Evolutionary conservation across 2,329 filamentous ascomycete genomes (phyloP), one percentile per base, ranked within the genome.

Genomic region (Sordariomycetes sp.): DNA sequence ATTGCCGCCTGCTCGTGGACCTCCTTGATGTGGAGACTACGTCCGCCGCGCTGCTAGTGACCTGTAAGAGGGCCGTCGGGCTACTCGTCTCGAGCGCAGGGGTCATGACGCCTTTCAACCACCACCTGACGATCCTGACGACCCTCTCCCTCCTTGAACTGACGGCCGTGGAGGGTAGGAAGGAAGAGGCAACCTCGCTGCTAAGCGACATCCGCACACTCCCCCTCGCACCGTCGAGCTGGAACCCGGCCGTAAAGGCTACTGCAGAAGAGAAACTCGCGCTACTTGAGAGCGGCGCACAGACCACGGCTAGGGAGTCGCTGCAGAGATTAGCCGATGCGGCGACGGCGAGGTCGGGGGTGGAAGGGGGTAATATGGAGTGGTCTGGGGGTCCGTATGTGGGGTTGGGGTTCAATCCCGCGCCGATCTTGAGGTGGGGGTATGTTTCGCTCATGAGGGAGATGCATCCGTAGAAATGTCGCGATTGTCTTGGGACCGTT

Each of bases 91-190:
- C 72, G 34, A 79, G 80, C 48, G 67, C 76, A 3, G 76, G 78
- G 53, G 69, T 84, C 8, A 71, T 80, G 52, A 84, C 77, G 56
- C 85, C 86, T 0, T 70, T 89, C 52, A 82, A 82, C 57, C 82
- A 88, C 64, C 84, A 89, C 64, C 85, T 86, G 61, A 77, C 78
- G 57, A 77, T 76, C 13, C 72, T 89, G 10, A 75, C 78, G 1
- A 73, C 79, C 12, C 72, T 87, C 64, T 78, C 79, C n/a, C 71
- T 90, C 3, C 69, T 81, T 53, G 80, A 85, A 61, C 72, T 89
- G 36, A 70, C 71, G 35, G 80, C 78, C 62, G 69, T 78, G 10
- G 76, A 81, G 10, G 73, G 71, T 60, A 81, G 78, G 2, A 76
- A 75, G 52, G 78, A 81, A 5, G 81, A 84, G 61, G 83, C 83